These are phyloP conservation scores for Blastocystis hominis DNA, from an alignment of 352 stramenopile genomes.

Conservation along the genomic window DNA sequence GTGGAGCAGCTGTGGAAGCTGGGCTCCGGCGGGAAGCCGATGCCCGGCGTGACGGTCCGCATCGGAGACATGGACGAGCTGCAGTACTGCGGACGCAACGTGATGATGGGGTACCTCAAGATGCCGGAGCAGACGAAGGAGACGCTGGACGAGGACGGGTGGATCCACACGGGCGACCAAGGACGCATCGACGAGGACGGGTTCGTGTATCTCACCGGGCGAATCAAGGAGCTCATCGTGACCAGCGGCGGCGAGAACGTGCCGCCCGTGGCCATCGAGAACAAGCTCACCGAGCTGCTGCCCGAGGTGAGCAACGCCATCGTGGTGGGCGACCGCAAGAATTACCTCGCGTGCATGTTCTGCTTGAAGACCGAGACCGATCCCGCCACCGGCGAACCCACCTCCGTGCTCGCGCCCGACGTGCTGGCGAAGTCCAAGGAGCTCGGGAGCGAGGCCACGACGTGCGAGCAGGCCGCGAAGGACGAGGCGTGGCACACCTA, in stretches of 20 bases:
- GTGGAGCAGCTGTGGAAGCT: slow-evolving; percentile 49
- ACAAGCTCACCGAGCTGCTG: slow-evolving; percentile 78
- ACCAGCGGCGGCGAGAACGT: slow-evolving; percentile 87
- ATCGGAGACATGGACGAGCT: slow-evolving; percentile 61
- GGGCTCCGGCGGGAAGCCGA: slow-evolving; percentile 16
- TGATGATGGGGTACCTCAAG: slow-evolving; percentile 69
- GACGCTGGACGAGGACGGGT: slow-evolving; percentile 80
- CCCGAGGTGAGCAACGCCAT: slow-evolving; percentile 80
- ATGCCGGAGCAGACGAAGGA: slow-evolving; percentile 67
- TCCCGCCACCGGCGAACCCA: slow-evolving; percentile 19
- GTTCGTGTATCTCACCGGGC: slow-evolving; percentile 63
- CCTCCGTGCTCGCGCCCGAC: slow-evolving; percentile 69
- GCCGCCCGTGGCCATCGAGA: slow-evolving; percentile 78
- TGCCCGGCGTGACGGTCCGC: slow-evolving; percentile 29
- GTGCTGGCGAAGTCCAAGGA: slow-evolving; percentile 68
- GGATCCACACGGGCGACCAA: slow-evolving; percentile 82
- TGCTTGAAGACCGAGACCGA: slow-evolving; percentile 72
- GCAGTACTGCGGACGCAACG: slow-evolving; percentile 65
- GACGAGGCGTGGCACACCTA: slow-evolving; percentile 69
- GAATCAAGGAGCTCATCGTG: slow-evolving; percentile 66
- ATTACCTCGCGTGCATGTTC: slow-evolving; percentile 78
- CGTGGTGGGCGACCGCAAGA: slow-evolving; percentile 80
- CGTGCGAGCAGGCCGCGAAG: slow-evolving; percentile 66
- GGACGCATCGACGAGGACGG: slow-evolving; percentile 73
- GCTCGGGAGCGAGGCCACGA: slow-evolving; percentile 70